phyloP scores from a whole-genome alignment of 345 rosid species.

The Euphorbia tirucalli region DNA sequence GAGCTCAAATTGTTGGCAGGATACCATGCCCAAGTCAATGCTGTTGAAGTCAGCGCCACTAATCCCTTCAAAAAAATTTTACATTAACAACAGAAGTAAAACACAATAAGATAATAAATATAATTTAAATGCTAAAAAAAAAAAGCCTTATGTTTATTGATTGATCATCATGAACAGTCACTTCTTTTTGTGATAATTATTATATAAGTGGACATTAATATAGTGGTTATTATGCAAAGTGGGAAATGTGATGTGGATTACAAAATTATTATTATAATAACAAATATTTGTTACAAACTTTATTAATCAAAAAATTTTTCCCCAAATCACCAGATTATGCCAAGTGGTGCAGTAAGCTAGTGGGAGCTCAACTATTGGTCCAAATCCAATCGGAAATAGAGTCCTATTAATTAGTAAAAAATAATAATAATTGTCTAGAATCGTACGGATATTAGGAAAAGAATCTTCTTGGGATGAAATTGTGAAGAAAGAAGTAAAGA shows the following conservation, averaged over 20 bases:
- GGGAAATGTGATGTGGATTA: not conserved
- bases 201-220: too few species aligned
- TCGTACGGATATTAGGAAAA: too few species aligned
- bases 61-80: conserved; percentile 55
- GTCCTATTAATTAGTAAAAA: too few species aligned
- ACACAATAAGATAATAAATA: too few species aligned
- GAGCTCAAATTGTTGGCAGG: conserved; percentile 40
- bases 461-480: too few species aligned
- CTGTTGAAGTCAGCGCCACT: conserved; percentile 72
- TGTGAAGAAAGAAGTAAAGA: too few species aligned
- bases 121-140: too few species aligned
- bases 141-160: not conserved
- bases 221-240: not conserved
- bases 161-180: not conserved
- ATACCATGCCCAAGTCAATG: conserved; percentile 50
- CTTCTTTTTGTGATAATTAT: too few species aligned
- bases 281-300: too few species aligned
- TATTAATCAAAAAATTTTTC: too few species aligned
- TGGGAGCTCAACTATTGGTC: not conserved
- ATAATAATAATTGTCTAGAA: too few species aligned
- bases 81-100: conserved; percentile 6
- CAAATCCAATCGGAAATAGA: not conserved
- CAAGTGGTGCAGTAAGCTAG: not conserved
- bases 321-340: not conserved
- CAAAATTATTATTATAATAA: not conserved